Base-by-base conservation (phyloP, 2,329 filamentous ascomycete genomes). In the Fusarium armeniacum region DNA sequence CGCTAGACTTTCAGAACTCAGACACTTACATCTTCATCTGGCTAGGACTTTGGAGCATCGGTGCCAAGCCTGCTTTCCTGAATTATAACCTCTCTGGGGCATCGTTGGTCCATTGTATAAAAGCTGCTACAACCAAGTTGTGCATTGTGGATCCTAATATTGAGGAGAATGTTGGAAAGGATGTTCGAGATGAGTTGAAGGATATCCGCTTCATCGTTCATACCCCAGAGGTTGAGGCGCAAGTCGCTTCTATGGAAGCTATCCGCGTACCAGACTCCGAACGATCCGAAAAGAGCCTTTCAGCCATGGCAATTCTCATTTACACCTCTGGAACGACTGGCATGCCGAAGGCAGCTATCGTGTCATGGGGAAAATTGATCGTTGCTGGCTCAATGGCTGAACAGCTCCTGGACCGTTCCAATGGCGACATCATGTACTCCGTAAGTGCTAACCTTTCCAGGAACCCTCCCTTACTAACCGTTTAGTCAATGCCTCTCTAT, bases 251-350 rank as follows among this genome's bases (percentile, higher is more conserved):
- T 2, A 85, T 83, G 16, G 79, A 85, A 2, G 83, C 87, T 2
- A 76, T 84, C 24, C 85, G 91, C 7, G 84, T 86, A 35, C 84
- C 90, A 15, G 87, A 93, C 78, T 78, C 83, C 46, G 79, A 83
- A 46, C 85, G 90, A 63, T 79, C 81, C 49, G 84, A 87, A 18
- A 78, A 84, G 58, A 79, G 82, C 20, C 75, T 81, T 9, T 80
- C 84, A 10, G 86, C 89, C 61, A 88, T 93, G 82, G 90, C 88
- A 2, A 84, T 91, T 45, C 85, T 97, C 67, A 94, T 97, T 71
- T 97, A 92, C 78, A 97, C 93, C 0, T 93, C 91, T 32, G 93
- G 93, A 20, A 97, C 93, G 0, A 97, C 93, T 0, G 93, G 93
- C 2, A 81, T 97, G 67, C 93, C 93, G 12, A 97, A 97, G 76